Conservation (phyloP, 2,329 filamentous ascomycete genomes). For the Hortaea sp. region DNA sequence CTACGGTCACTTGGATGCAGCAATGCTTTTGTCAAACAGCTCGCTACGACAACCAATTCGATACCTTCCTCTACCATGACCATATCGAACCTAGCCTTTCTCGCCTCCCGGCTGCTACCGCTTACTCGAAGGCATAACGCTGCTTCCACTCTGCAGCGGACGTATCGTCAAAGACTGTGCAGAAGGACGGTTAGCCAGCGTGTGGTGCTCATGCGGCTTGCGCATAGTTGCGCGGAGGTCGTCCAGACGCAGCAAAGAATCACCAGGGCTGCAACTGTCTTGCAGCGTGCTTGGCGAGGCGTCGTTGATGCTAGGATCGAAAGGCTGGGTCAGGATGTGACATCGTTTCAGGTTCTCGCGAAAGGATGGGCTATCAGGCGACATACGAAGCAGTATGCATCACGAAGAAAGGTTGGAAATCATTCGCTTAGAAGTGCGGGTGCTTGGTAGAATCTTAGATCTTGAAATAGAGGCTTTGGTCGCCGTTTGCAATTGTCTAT, state of each 20-base stretch:
- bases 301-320: constrained; percentile 27
- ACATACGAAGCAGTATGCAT: constrained; percentile 10
- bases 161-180: constrained; percentile 33
- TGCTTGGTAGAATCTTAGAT: constrained; percentile 1
- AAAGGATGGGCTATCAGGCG: constrained; percentile 30
- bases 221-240: constrained; percentile 37
- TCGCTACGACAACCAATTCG: constrained; percentile 26
- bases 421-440: constrained; percentile 18
- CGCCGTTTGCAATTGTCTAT: too few species aligned
- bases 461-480: too few species aligned
- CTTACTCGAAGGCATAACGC: constrained; percentile 41
- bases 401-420: constrained; percentile 19
- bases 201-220: constrained; percentile 31
- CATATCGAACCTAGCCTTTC: constrained; percentile 47
- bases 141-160: constrained; percentile 42
- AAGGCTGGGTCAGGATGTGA: constrained; percentile 28
- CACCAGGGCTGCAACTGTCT: constrained; percentile 29
- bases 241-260: constrained; percentile 36
- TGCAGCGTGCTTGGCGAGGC: constrained; percentile 36
- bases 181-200: constrained; percentile 15
- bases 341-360: constrained; percentile 33
- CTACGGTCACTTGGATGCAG: constrained; percentile 33
- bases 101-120: constrained; percentile 48
- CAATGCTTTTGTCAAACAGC: constrained; percentile 34
- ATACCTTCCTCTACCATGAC: constrained; percentile 47